These are phyloP conservation scores for Halophytophthora polymorphica DNA, from an alignment of 352 stramenopile genomes.

Conservation along the genomic window DNA sequence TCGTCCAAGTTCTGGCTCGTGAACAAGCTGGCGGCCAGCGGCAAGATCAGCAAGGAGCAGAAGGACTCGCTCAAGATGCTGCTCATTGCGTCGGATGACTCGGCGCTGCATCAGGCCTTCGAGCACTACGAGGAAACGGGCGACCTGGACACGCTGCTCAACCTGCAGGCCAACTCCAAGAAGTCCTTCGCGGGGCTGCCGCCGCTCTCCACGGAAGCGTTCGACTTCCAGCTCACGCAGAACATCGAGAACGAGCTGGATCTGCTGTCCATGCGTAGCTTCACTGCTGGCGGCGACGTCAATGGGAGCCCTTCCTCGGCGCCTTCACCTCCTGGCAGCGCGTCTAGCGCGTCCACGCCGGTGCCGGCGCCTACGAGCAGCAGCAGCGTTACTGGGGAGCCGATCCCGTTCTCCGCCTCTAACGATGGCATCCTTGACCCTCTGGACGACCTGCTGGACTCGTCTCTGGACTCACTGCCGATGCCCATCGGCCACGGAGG, in stretches of 20 bases:
- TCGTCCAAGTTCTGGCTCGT: constrained; percentile 87
- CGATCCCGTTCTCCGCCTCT: constrained; percentile 37
- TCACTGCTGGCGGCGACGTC: constrained; percentile 22
- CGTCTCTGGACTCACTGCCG: constrained; percentile 46
- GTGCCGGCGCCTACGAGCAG: constrained; percentile 1
- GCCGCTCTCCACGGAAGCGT: constrained; percentile 54
- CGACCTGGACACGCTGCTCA: constrained; percentile 71
- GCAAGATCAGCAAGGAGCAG: constrained; percentile 81
- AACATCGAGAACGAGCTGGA: constrained; percentile 81
- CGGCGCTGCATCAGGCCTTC: constrained; percentile 64
- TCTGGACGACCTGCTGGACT: constrained; percentile 54
- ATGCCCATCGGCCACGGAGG: constrained; percentile 71
- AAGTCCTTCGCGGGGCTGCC: constrained; percentile 59
- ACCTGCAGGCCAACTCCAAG: constrained; percentile 58
- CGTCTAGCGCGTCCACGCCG: neutral
- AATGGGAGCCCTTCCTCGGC: constrained; percentile 13
- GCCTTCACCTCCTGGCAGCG: constrained; percentile 5
- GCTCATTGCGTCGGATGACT: constrained; percentile 76
- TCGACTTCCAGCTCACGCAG: constrained; percentile 77
- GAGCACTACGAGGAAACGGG: constrained; percentile 79
- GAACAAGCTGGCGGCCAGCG: constrained; percentile 75
- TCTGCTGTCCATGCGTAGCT: constrained; percentile 70
- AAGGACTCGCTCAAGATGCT: constrained; percentile 81
- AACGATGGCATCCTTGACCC: constrained; percentile 43
- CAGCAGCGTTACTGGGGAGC: constrained; percentile 19